These are phyloP conservation scores for Epichloe glyceriae DNA, from an alignment of 2,329 filamentous ascomycete species.

Conservation along the genomic window DNA sequence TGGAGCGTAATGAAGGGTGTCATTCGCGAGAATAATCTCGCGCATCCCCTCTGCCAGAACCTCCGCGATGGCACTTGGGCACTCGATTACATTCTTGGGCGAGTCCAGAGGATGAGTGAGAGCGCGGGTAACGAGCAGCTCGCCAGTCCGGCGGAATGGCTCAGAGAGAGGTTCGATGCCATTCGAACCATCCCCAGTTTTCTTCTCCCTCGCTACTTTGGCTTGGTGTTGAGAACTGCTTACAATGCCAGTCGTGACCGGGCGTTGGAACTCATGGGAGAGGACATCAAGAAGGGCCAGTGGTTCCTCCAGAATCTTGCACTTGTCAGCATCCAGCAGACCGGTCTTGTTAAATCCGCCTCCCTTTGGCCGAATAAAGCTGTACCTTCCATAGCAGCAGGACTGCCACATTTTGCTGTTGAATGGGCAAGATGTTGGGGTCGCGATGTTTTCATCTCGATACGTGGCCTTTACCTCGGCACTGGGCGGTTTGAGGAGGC, in stretches of 20 bases:
- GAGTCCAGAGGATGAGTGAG: constrained; percentile 60
- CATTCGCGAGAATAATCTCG: constrained; percentile 78
- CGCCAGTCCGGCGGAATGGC: constrained; percentile 57
- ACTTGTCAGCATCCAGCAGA: constrained; percentile 86
- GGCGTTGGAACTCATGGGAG: constrained; percentile 64
- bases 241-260: constrained; percentile 75
- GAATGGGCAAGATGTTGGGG: constrained; percentile 97
- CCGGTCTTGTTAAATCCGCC: constrained; percentile 76
- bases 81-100: constrained; percentile 71
- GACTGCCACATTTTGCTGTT: constrained; percentile 83
- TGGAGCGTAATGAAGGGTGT: constrained; percentile 84
- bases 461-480: constrained; percentile 80
- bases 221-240: constrained; percentile 72
- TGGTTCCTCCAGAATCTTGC: constrained; percentile 79
- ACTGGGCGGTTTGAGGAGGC: constrained; percentile 83
- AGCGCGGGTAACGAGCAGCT: constrained; percentile 50
- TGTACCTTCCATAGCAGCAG: constrained; percentile 81
- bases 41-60: constrained; percentile 86
- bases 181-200: constrained; percentile 79
- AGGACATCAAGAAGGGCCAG: constrained; percentile 67
- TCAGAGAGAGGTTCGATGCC: constrained; percentile 73
- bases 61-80: constrained; percentile 86
- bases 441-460: constrained; percentile 90
- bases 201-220: constrained; percentile 85
- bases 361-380: constrained; percentile 78